phyloP scores from a whole-genome alignment of 2,329 filamentous ascomycete genomes.

The Massarina eburnea region DNA sequence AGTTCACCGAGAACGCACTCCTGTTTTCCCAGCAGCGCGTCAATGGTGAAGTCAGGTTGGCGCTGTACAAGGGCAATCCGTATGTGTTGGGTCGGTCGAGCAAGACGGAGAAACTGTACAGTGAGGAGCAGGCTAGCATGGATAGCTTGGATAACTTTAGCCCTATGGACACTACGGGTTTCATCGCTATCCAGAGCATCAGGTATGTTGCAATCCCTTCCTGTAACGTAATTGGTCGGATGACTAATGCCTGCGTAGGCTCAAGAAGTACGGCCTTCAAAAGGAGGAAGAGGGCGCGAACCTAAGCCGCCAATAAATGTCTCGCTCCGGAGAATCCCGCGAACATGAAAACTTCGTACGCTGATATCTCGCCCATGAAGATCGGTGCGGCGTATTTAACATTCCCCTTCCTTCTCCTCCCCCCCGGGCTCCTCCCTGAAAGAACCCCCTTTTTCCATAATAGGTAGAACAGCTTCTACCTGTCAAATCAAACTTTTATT shows the following conservation, averaged over 20 bases:
- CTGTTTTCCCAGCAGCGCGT: slow-evolving; percentile 43
- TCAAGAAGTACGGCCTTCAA: slow-evolving; percentile 48
- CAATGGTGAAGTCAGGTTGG: slow-evolving; percentile 58
- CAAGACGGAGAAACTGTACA: slow-evolving; percentile 71
- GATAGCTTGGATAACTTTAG: slow-evolving; percentile 70
- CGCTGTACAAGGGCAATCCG: slow-evolving; percentile 68
- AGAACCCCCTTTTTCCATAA: no score
- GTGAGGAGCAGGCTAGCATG: slow-evolving; percentile 67
- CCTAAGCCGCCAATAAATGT: slow-evolving; percentile 3
- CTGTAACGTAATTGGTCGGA: not conserved
- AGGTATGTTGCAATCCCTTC: slow-evolving; percentile 9
- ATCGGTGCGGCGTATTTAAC: no score
- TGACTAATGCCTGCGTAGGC: slow-evolving; percentile 15
- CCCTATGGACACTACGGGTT: slow-evolving; percentile 66
- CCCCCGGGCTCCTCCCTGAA: no score
- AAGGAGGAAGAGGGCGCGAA: slow-evolving; percentile 38
- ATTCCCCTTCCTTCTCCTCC: no score
- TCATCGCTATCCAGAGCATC: slow-evolving; percentile 71
- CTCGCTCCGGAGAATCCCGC: no score
- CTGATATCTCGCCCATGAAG: no score
- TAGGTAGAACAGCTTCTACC: no score
- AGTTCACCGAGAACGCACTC: slow-evolving; percentile 66
- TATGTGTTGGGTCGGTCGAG: slow-evolving; percentile 60
- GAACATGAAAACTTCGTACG: no score
- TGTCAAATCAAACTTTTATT: no score